These are phyloP conservation scores for Fraxinus greggii DNA, from an alignment of 305 asterid species.

Conservation along the genomic window DNA sequence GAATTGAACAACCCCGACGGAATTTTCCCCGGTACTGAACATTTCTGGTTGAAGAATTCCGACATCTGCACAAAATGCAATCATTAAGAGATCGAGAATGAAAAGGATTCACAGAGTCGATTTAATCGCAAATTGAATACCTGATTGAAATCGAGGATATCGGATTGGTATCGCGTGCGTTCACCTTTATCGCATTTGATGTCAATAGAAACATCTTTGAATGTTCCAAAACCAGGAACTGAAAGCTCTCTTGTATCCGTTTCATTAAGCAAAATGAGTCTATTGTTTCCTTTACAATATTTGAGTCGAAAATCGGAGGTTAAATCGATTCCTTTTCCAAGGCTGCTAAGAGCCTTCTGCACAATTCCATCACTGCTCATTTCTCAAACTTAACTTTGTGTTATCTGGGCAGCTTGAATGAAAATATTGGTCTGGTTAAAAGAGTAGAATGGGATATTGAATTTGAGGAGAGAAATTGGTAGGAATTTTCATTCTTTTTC, in stretches of 20 bases:
- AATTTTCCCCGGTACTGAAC: constrained; percentile 71
- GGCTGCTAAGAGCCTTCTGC: constrained; percentile 55
- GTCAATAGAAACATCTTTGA: constrained; percentile 49
- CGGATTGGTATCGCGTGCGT: constrained; percentile 74
- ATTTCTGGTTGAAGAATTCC: constrained; percentile 62
- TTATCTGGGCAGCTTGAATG: background rate
- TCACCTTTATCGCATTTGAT: constrained; percentile 90
- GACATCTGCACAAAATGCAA: constrained; percentile 57
- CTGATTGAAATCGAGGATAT: constrained; percentile 75
- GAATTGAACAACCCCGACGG: constrained; percentile 84
- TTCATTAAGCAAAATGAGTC: constrained; percentile 61
- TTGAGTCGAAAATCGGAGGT: constrained; percentile 74
- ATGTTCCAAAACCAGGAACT: constrained; percentile 70
- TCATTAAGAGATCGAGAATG: background rate
- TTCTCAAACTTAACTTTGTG: background rate
- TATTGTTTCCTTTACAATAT: constrained; percentile 68
- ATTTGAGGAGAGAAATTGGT: background rate
- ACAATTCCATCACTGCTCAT: constrained; percentile 41
- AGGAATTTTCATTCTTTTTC: constrained; percentile 4
- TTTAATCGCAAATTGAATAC: constrained; percentile 20
- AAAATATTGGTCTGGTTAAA: background rate
- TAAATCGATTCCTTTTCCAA: constrained; percentile 83
- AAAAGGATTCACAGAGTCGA: background rate
- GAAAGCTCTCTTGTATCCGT: constrained; percentile 39
- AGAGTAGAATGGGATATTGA: background rate